These are phyloP conservation scores for Coniochaeta sp. DNA, from an alignment of 2,329 filamentous ascomycete genomes.

Conservation along the genomic window DNA sequence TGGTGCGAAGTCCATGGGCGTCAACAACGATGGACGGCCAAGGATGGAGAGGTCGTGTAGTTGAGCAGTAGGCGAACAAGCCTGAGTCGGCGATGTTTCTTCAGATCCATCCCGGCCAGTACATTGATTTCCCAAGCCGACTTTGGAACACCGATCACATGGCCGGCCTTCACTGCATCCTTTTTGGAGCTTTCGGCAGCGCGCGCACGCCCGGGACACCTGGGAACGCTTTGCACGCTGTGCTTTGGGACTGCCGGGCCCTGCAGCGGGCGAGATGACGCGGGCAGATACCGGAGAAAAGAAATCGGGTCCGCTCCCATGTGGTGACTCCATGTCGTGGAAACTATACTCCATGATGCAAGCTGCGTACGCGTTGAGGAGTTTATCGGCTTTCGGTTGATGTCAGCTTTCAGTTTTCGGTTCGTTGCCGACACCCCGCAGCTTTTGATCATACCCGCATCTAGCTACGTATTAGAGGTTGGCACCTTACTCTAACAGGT, in stretches of 20 bases:
- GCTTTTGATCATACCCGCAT: neutral
- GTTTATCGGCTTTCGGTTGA: neutral
- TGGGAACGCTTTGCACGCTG: conserved; percentile 25
- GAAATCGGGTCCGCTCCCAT: neutral
- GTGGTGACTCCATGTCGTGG: neutral
- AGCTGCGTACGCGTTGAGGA: neutral
- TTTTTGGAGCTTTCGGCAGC: conserved; percentile 33
- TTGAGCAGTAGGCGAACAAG: neutral
- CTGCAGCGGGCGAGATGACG: neutral
- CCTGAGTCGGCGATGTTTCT: neutral
- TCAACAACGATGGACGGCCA: neutral
- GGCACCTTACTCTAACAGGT: neutral
- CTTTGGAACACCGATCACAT: conserved; percentile 32
- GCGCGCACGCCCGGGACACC: conserved; percentile 33
- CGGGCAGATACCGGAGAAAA: neutral
- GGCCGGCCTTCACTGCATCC: conserved; percentile 37
- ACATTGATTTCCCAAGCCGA: conserved; percentile 32
- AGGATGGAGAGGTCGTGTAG: neutral
- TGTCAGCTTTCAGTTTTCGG: neutral
- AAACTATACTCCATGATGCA: neutral
- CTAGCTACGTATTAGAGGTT: neutral
- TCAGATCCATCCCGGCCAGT: conserved; percentile 1
- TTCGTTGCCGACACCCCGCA: neutral
- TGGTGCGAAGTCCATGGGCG: neutral
- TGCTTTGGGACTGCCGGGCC: neutral